Conservation (phyloP, 2,329 filamentous ascomycete species). For the Arthrobotrys pseudoclavata region DNA sequence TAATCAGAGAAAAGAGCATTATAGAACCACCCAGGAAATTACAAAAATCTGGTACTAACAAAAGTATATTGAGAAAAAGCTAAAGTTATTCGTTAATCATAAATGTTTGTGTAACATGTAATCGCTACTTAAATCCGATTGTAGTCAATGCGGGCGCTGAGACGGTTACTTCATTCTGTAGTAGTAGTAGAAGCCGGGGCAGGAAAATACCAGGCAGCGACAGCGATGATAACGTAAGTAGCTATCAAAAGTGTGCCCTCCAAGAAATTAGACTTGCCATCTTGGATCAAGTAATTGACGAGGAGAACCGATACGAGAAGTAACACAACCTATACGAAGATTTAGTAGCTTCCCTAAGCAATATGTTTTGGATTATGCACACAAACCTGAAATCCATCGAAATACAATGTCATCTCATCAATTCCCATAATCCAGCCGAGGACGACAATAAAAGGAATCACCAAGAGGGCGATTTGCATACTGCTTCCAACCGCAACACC, state of each 20-base stretch:
- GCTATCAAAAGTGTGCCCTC: slow-evolving; percentile 83
- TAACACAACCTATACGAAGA: slow-evolving; percentile 87
- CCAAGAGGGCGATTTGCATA: slow-evolving; percentile 73
- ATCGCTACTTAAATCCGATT: too few relatives aligned
- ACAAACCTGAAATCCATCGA: slow-evolving; percentile 88
- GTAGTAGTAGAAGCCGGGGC: neutral
- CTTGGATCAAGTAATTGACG: slow-evolving; percentile 86
- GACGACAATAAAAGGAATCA: slow-evolving; percentile 72
- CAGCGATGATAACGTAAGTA: slow-evolving; percentile 83
- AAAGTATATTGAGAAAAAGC: too few relatives aligned
- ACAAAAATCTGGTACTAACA: too few relatives aligned
- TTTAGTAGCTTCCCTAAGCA: slow-evolving; percentile 71
- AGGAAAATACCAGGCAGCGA: slow-evolving; percentile 72
- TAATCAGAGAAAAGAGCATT: too few relatives aligned
- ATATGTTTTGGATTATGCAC: slow-evolving; percentile 68
- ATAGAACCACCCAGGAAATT: too few relatives aligned
- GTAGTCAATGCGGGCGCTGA: too few relatives aligned
- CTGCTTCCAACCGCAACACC: slow-evolving; percentile 71
- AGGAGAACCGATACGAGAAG: slow-evolving; percentile 86
- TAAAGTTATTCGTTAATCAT: too few relatives aligned
- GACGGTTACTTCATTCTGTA: neutral
- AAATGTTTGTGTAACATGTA: too few relatives aligned
- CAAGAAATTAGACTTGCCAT: slow-evolving; percentile 85
- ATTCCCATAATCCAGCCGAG: slow-evolving; percentile 71
- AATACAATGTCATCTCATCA: slow-evolving; percentile 75